A percentile compares a stretch with the other conserved stretches of the same genome.
Evolutionary conservation across 1,284 basidiomycete genomes (phyloP).

Genomic region (Cutaneotrichosporon sp.): DNA sequence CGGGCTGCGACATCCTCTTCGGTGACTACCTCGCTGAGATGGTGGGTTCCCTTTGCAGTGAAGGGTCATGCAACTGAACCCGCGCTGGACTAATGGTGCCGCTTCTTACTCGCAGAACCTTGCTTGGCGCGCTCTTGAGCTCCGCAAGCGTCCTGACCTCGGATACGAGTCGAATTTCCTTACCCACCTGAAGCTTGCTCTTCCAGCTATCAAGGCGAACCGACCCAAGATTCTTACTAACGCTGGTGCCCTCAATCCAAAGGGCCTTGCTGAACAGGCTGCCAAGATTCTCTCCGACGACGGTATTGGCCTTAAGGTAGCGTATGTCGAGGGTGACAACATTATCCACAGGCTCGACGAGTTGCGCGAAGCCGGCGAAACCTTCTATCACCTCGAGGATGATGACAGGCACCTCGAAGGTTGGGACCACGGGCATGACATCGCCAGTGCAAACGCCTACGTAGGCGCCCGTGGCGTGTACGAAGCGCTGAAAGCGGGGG

Average conservation of each 20-base stretch:
- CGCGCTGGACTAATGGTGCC: too few relatives aligned
- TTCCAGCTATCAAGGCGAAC: constrained; percentile 13
- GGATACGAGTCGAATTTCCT: constrained; percentile 25
- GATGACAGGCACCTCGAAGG: not conserved
- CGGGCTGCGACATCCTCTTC: constrained; percentile 13
- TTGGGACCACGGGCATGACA: constrained; percentile 10
- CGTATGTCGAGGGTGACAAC: constrained; percentile 19
- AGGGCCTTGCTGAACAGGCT: constrained; percentile 12
- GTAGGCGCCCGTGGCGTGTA: constrained; percentile 14
- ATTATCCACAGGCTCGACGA: constrained; percentile 11
- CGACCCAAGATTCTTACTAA: constrained; percentile 21
- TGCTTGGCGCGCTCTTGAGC: constrained; percentile 18
- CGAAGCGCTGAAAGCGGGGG: constrained; percentile 20
- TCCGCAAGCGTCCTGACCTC: constrained; percentile 10
- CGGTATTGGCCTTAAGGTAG: constrained; percentile 8
- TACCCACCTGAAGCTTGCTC: constrained; percentile 11
- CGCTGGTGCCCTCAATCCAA: constrained; percentile 23
- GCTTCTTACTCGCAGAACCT: too few relatives aligned
- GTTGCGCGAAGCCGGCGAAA: constrained; percentile 11
- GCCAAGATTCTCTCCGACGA: constrained; percentile 9
- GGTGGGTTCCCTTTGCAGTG: constrained; percentile 3
- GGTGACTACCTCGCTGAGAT: constrained; percentile 23
- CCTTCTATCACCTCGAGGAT: constrained; percentile 18
- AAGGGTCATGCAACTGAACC: too few relatives aligned
- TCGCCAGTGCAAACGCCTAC: constrained; percentile 13